phyloP scores from a whole-genome alignment of 73 alveolate species.

The Uronychia setigera region DNA sequence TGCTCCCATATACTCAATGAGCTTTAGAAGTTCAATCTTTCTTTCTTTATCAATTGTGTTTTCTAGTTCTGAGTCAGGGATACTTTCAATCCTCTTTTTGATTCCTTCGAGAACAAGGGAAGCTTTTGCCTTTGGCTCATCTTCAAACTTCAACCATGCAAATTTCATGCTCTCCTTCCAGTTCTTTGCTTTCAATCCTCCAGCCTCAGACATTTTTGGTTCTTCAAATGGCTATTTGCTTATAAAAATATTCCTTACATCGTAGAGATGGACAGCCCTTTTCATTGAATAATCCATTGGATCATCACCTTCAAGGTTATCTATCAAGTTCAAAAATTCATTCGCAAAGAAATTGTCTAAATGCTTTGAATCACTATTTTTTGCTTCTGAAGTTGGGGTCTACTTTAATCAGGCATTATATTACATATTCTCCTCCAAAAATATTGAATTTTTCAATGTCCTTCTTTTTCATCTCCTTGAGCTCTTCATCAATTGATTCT shows the following conservation, averaged over 20 bases:
- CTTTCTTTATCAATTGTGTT: slow-evolving; percentile 9
- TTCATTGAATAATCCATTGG: slow-evolving; percentile 6
- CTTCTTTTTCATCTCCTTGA: neutral
- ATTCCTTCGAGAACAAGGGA: slow-evolving; percentile 27
- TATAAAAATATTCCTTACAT: slow-evolving; percentile 3
- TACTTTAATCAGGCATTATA: too few relatives aligned
- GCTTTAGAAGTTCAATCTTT: slow-evolving; percentile 9
- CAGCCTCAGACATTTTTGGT: neutral
- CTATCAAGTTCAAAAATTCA: slow-evolving; percentile 12
- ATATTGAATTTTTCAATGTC: slow-evolving; percentile 2
- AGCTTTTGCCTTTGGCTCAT: slow-evolving; percentile 11
- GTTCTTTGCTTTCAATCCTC: neutral
- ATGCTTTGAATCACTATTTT: neutral
- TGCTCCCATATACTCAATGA: slow-evolving; percentile 8
- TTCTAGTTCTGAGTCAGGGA: neutral
- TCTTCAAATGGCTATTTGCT: neutral
- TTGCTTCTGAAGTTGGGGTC: neutral
- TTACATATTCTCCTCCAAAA: slow-evolving; percentile 17
- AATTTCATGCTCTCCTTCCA: neutral
- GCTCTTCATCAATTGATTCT: neutral
- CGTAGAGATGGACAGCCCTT: slow-evolving; percentile 23
- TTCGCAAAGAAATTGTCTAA: neutral
- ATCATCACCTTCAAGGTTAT: slow-evolving; percentile 5
- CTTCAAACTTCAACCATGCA: slow-evolving; percentile 37
- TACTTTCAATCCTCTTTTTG: neutral